phyloP scores from a whole-genome alignment of 1,284 basidiomycete species.

The Ceratobasidium papillatum region DNA sequence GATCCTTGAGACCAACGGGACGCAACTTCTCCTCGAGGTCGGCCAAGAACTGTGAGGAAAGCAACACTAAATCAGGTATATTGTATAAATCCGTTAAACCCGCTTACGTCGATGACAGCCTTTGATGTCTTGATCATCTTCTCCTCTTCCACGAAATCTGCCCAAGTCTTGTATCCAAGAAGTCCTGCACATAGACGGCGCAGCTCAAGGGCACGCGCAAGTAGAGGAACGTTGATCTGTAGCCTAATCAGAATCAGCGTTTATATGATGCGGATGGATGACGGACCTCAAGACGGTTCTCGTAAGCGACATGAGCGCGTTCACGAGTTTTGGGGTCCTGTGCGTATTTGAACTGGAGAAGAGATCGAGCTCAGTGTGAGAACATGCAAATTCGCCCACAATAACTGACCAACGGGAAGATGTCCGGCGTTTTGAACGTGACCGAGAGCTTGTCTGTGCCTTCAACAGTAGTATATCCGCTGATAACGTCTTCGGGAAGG shows the following conservation, averaged over 20 bases:
- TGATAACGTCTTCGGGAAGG: slow-evolving; percentile 77
- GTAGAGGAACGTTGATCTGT: slow-evolving; percentile 69
- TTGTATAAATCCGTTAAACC: background rate
- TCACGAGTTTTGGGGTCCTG: slow-evolving; percentile 72
- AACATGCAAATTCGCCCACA: background rate
- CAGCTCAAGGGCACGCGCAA: slow-evolving; percentile 70
- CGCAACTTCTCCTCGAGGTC: slow-evolving; percentile 77
- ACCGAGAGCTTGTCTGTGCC: slow-evolving; percentile 51
- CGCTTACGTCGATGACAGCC: slow-evolving; percentile 61
- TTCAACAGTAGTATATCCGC: slow-evolving; percentile 69
- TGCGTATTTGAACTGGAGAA: slow-evolving; percentile 75
- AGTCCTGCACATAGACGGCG: slow-evolving; percentile 72
- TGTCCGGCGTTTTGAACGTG: slow-evolving; percentile 78
- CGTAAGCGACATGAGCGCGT: slow-evolving; percentile 69
- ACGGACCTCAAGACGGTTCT: slow-evolving; percentile 62
- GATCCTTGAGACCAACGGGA: slow-evolving; percentile 74
- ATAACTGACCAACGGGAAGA: slow-evolving; percentile 72
- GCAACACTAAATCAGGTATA: background rate
- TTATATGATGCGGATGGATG: too few relatives aligned
- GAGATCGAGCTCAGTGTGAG: background rate
- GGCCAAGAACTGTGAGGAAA: slow-evolving; percentile 63
- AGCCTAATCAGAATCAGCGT: background rate
- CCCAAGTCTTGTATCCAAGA: slow-evolving; percentile 80
- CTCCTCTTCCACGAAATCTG: slow-evolving; percentile 79
- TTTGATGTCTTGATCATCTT: slow-evolving; percentile 83